A percentile compares a stretch with the other conserved stretches of the same genome.
These are phyloP conservation scores for Stephania cephalantha DNA, from an alignment of 164 flowering plant species.

Conservation along the genomic window DNA sequence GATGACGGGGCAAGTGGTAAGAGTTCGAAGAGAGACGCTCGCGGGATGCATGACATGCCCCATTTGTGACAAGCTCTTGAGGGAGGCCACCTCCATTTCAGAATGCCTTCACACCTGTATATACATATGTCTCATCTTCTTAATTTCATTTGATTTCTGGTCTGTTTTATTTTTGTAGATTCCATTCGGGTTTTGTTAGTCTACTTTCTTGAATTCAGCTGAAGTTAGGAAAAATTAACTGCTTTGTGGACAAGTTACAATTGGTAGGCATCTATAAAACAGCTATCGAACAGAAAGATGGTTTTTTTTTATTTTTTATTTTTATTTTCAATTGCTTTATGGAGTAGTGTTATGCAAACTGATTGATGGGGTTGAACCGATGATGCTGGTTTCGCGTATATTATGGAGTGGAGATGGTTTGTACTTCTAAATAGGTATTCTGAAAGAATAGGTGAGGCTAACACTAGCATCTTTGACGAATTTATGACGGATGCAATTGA, in stretches of 20 bases:
- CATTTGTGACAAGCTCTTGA: constrained; percentile 63
- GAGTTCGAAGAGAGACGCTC: constrained; percentile 55
- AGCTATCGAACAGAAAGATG: not conserved
- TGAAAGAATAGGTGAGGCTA: not conserved
- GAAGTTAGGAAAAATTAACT: not conserved
- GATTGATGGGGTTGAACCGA: not conserved
- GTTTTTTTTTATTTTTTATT: not conserved
- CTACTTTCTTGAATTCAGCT: not conserved
- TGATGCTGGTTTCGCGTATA: not conserved
- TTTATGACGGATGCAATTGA: not conserved
- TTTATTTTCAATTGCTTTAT: not conserved
- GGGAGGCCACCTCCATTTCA: constrained; percentile 85
- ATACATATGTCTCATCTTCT: constrained; percentile 5
- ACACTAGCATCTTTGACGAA: not conserved
- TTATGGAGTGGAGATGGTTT: not conserved
- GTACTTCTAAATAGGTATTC: not conserved
- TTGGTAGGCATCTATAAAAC: too few species aligned
- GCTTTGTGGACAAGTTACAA: too few species aligned
- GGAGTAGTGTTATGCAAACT: not conserved
- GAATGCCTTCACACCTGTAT: constrained; percentile 93
- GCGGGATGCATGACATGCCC: constrained; percentile 91
- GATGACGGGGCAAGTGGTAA: constrained; percentile 63
- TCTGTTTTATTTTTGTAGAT: constrained; percentile 17
- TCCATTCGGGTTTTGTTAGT: not conserved
- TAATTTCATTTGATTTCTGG: too few species aligned